Conservation (phyloP, 2,329 filamentous ascomycete genomes). For the Monilinia laxa region DNA sequence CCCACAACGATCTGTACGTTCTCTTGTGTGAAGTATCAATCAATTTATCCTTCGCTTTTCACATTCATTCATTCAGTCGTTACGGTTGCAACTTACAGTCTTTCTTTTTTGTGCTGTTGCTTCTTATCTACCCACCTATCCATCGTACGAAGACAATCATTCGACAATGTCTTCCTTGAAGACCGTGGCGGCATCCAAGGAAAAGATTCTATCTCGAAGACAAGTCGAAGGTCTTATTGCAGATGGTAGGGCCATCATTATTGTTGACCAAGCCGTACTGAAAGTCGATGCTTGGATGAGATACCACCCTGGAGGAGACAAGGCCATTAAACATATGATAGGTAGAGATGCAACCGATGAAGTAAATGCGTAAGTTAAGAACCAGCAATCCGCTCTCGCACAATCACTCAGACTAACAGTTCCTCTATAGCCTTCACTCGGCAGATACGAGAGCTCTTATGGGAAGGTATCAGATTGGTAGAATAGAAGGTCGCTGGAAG, state of each 20-base stretch:
- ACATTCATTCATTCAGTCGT: slow-evolving; percentile 1
- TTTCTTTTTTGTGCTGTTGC: not conserved
- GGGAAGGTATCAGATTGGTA: slow-evolving; percentile 78
- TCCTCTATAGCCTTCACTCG: slow-evolving; percentile 70
- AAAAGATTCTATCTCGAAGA: slow-evolving; percentile 53
- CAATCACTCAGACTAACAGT: slow-evolving; percentile 4
- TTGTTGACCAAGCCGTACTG: slow-evolving; percentile 76
- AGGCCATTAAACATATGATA: slow-evolving; percentile 89
- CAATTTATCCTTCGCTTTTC: not conserved
- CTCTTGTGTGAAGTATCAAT: too few species aligned
- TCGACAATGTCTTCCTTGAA: slow-evolving; percentile 24
- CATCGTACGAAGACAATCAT: not conserved
- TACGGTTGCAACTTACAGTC: not conserved
- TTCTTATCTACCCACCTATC: not conserved
- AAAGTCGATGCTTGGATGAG: slow-evolving; percentile 86
- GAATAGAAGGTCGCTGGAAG: slow-evolving; percentile 75
- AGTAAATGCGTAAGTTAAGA: slow-evolving; percentile 71
- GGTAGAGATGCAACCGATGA: slow-evolving; percentile 93
- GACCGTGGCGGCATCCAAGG: slow-evolving; percentile 16
- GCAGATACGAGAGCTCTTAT: slow-evolving; percentile 72
- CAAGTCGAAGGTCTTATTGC: slow-evolving; percentile 83
- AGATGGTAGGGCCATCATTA: slow-evolving; percentile 74
- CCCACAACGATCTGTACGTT: too few species aligned
- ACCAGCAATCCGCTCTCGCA: not conserved
- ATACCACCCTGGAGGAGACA: slow-evolving; percentile 90